Evolutionary conservation across 2,329 filamentous ascomycete species (phyloP).

Genomic region (Hypoxylon sp.): DNA sequence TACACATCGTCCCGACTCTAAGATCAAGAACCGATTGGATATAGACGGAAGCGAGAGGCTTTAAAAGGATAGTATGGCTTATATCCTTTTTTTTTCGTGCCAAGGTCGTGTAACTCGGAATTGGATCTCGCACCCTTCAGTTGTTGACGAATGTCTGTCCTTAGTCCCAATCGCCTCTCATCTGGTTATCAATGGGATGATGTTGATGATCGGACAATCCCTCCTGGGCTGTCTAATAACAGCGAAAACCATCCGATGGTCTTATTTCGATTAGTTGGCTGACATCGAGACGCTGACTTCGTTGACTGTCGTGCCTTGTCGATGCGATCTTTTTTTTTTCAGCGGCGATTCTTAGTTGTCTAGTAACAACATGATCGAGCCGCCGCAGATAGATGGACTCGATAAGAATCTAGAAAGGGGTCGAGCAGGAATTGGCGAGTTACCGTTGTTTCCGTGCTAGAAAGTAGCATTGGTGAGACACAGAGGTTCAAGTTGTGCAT

Average conservation of each 20-base stretch:
- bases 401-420: constrained; percentile 7
- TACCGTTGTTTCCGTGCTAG: constrained; percentile 9
- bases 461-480: constrained; percentile 22
- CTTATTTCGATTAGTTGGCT: constrained; percentile 19
- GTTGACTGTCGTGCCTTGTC: constrained; percentile 21
- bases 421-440: constrained; percentile 2
- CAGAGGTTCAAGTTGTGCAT: constrained; percentile 13
- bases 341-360: constrained; percentile 37
- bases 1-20: constrained; percentile 41
- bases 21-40: background rate
- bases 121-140: constrained; percentile 11
- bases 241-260: constrained; percentile 36
- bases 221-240: constrained; percentile 47
- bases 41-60: constrained; percentile 4
- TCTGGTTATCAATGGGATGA: too few species aligned
- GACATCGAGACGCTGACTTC: constrained; percentile 35
- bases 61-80: constrained; percentile 1
- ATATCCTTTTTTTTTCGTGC: constrained; percentile 10
- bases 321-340: constrained; percentile 3
- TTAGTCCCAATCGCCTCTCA: constrained; percentile 13
- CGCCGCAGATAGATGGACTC: background rate
- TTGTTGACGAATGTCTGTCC: constrained; percentile 3
- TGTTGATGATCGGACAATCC: constrained; percentile 14
- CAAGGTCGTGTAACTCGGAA: constrained; percentile 12
- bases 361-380: constrained; percentile 43